A percentile compares a stretch with the other conserved stretches of the same genome.
Conservation (phyloP, 78 protist species). For the Tieghemostelium lacteum region DNA sequence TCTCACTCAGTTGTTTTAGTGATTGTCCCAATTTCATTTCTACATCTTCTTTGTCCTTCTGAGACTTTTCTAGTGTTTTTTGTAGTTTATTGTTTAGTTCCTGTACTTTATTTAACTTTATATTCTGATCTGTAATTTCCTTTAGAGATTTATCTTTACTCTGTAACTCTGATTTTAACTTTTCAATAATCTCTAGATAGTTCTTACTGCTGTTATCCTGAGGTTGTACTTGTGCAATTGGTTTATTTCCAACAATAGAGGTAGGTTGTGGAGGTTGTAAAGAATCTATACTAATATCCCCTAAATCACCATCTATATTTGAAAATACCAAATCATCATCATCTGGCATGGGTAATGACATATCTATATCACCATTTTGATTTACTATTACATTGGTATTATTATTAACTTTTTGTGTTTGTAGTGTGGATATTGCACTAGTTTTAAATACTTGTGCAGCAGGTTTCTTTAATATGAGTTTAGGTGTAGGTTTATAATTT, state of each 20-base stretch:
- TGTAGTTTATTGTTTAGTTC: neutral
- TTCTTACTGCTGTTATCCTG: neutral
- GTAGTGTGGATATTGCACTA: neutral
- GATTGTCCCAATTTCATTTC: neutral
- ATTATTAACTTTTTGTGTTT: neutral
- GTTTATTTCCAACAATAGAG: neutral
- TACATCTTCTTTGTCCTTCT: neutral
- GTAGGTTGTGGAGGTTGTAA: neutral
- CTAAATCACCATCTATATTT: no score
- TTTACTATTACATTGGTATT: no score
- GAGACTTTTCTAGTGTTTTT: neutral
- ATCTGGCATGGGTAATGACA: no score
- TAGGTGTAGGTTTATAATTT: no score
- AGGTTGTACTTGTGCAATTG: neutral
- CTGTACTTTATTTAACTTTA: neutral
- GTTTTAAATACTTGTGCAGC: neutral
- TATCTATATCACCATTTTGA: no score
- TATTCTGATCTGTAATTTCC: no score
- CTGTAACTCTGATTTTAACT: neutral
- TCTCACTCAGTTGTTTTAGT: neutral
- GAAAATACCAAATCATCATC: neutral
- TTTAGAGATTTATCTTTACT: neutral
- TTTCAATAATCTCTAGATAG: neutral
- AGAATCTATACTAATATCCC: no score
- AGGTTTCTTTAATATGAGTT: no score